phyloP scores from a whole-genome alignment of 202 grass and related monocot genomes.

The Carex sylvatica region DNA sequence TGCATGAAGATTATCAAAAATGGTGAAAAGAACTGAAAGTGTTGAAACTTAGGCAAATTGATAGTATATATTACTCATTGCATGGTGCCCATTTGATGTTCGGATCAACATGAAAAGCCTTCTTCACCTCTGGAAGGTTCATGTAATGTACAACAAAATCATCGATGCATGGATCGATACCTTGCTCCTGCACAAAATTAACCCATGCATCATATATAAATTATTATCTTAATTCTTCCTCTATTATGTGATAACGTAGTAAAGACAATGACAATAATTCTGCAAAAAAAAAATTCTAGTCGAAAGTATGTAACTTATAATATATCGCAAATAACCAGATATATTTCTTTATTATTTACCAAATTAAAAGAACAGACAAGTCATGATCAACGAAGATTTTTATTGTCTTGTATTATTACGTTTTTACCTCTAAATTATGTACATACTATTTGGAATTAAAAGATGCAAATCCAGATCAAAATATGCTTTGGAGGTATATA shows the following conservation, averaged over 20 bases:
- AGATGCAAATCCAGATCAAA: background rate
- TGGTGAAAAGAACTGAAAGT: background rate
- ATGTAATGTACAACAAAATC: conserved; percentile 27
- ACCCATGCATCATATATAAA: background rate
- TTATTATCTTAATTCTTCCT: too few relatives aligned
- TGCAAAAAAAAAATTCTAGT: background rate
- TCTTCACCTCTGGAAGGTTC: conserved; percentile 45
- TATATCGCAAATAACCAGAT: background rate
- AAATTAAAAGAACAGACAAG: background rate
- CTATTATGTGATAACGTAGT: background rate
- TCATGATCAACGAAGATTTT: background rate
- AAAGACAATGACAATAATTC: background rate
- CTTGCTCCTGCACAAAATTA: conserved; percentile 35
- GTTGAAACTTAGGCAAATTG: background rate
- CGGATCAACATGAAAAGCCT: conserved; percentile 44
- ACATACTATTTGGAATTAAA: background rate
- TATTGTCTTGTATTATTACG: background rate
- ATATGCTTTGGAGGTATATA: background rate
- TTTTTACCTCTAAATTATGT: too few relatives aligned
- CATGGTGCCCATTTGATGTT: conserved; percentile 33
- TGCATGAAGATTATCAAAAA: background rate
- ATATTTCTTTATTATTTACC: background rate
- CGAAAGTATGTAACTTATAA: background rate
- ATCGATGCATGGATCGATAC: conserved; percentile 45
- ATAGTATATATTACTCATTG: conserved; percentile 19